A percentile compares a stretch with the other conserved stretches of the same genome.
These are phyloP conservation scores for Myriosclerotinia scirpicola DNA, from an alignment of 2,329 filamentous ascomycete species.

Conservation along the genomic window DNA sequence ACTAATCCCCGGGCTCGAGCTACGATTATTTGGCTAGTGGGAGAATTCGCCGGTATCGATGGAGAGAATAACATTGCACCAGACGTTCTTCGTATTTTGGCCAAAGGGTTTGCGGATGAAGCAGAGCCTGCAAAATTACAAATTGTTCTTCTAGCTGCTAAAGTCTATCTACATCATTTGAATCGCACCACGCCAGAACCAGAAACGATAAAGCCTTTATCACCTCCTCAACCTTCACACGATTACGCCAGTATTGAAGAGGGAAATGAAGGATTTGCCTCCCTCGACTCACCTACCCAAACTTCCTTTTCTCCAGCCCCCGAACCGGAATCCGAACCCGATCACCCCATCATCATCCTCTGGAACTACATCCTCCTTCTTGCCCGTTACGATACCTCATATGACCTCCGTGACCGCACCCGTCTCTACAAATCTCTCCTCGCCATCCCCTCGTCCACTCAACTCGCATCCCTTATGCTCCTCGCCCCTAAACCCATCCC, in stretches of 20 bases:
- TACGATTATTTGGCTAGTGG: slow-evolving; percentile 96
- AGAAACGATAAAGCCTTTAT: slow-evolving; percentile 39
- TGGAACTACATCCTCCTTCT: slow-evolving; percentile 85
- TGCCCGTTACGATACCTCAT: slow-evolving; percentile 89
- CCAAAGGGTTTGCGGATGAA: slow-evolving; percentile 82
- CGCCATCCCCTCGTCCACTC: slow-evolving; percentile 68
- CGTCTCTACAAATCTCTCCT: slow-evolving; percentile 86
- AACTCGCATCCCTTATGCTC: slow-evolving; percentile 86
- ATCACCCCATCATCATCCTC: slow-evolving; percentile 71
- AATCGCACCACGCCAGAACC: slow-evolving; percentile 57
- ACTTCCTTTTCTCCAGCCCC: slow-evolving; percentile 27
- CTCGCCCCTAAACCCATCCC: slow-evolving; percentile 93
- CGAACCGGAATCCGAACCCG: slow-evolving; percentile 36
- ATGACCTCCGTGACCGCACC: slow-evolving; percentile 88
- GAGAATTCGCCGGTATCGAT: slow-evolving; percentile 82
- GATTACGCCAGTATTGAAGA: slow-evolving; percentile 29
- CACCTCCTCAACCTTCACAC: slow-evolving; percentile 31
- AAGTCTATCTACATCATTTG: slow-evolving; percentile 89
- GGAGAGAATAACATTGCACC: slow-evolving; percentile 87
- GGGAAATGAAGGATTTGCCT: slow-evolving; percentile 36
- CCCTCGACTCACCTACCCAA: slow-evolving; percentile 29
- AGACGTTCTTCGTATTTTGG: slow-evolving; percentile 84
- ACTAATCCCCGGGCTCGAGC: slow-evolving; percentile 86
- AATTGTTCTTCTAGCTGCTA: slow-evolving; percentile 89
- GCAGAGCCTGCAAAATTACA: slow-evolving; percentile 85